Percentiles rank a stretch among this genome's conserved stretches.
These are phyloP conservation scores for Stagonosporopsis tanaceti DNA, from an alignment of 2,329 filamentous ascomycete species.

Conservation along the genomic window DNA sequence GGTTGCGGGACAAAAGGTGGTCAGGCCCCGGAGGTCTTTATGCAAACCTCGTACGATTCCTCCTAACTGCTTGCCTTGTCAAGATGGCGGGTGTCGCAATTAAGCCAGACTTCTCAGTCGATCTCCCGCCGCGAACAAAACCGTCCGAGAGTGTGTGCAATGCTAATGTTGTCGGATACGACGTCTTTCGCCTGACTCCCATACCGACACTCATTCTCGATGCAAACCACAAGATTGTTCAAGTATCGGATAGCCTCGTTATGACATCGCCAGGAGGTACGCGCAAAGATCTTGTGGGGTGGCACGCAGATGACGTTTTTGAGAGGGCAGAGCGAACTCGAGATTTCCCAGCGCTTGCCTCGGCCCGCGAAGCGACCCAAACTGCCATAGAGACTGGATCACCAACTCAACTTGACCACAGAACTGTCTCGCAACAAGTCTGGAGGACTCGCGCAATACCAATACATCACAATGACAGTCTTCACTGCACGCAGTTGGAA, in stretches of 20 bases:
- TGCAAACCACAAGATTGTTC: slow-evolving; percentile 62
- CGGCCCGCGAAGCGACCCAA: slow-evolving; percentile 49
- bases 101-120: slow-evolving; percentile 20
- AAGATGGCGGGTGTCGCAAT: slow-evolving; percentile 17
- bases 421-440: slow-evolving; percentile 32
- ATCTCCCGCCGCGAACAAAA: slow-evolving; percentile 27
- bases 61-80: slow-evolving; percentile 6
- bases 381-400: slow-evolving; percentile 48
- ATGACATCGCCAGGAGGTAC: slow-evolving; percentile 40
- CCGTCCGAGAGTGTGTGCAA: slow-evolving; percentile 16
- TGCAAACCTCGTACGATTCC: slow-evolving; percentile 36
- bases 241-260: slow-evolving; percentile 57
- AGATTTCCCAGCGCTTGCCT: slow-evolving; percentile 47
- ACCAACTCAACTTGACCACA: slow-evolving; percentile 46
- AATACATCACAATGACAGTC: slow-evolving; percentile 50
- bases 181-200: slow-evolving; percentile 53
- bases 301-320: slow-evolving; percentile 52
- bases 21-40: slow-evolving; percentile 16
- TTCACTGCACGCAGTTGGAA: slow-evolving; percentile 56
- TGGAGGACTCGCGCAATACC: slow-evolving; percentile 54
- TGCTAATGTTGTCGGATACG: slow-evolving; percentile 21
- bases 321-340: slow-evolving; percentile 30
- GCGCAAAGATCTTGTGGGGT: slow-evolving; percentile 48
- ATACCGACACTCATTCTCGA: slow-evolving; percentile 42
- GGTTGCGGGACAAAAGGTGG: slow-evolving; percentile 15